Conservation (phyloP, 1,139 yeast species). For the Yamadazyma songkhlaensis region DNA sequence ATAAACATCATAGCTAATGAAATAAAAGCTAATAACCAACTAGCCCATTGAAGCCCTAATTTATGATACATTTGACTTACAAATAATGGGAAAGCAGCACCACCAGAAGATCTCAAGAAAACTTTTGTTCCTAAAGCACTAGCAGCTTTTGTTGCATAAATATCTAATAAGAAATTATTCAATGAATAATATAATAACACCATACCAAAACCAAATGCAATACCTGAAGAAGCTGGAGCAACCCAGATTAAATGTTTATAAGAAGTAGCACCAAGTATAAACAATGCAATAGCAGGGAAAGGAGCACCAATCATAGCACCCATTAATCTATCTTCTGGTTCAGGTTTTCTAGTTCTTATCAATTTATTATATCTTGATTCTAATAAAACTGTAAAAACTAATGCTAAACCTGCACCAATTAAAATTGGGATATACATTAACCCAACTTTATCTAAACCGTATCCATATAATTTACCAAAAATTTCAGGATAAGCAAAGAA, state of each 20-base stretch:
- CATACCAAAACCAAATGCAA: constrained; percentile 91
- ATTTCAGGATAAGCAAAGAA: constrained; percentile 88
- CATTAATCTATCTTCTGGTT: constrained; percentile 81
- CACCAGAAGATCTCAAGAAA: constrained; percentile 81
- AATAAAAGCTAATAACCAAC: constrained; percentile 79
- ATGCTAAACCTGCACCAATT: constrained; percentile 77
- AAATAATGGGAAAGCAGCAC: constrained; percentile 89
- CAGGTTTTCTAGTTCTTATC: constrained; percentile 58
- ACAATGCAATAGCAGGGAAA: constrained; percentile 82
- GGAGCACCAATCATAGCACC: constrained; percentile 93
- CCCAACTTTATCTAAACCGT: constrained; percentile 68
- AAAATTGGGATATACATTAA: constrained; percentile 84
- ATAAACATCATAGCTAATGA: constrained; percentile 80
- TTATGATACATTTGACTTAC: constrained; percentile 77
- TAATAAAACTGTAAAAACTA: constrained; percentile 66
- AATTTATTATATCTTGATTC: constrained; percentile 59
- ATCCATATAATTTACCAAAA: constrained; percentile 64
- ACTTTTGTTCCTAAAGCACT: constrained; percentile 89
- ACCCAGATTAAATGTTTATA: constrained; percentile 83
- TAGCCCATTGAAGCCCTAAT: constrained; percentile 79
- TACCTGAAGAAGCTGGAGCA: constrained; percentile 89
- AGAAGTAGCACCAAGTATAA: constrained; percentile 88
- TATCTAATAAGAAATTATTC: constrained; percentile 83
- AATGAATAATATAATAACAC: constrained; percentile 82
- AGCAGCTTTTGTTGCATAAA: constrained; percentile 56